These are phyloP conservation scores for Ophiobolus disseminans DNA, from an alignment of 2,329 filamentous ascomycete species.

Conservation along the genomic window DNA sequence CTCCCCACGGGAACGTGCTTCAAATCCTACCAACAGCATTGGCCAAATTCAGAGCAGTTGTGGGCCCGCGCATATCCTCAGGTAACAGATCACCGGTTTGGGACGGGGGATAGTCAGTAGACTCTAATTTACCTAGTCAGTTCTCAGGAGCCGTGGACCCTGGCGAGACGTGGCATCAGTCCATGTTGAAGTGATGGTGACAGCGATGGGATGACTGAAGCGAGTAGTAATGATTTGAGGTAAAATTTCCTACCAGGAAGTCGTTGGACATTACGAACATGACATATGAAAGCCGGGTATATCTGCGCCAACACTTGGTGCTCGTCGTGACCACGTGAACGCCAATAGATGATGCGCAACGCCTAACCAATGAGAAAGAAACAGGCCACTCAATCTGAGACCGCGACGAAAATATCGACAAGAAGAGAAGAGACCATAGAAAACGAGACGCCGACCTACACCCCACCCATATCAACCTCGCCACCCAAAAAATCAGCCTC, in stretches of 20 bases:
- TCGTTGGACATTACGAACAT: background rate
- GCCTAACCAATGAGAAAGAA: background rate
- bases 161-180: no score
- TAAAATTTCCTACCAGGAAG: background rate
- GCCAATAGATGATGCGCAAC: conserved; percentile 3
- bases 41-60: no score
- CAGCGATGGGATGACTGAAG: no score
- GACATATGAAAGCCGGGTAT: conserved; percentile 19
- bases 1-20: no score
- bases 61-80: no score
- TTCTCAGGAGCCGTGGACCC: no score
- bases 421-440: conserved; percentile 17
- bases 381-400: background rate
- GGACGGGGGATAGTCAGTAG: no score
- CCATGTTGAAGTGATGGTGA: background rate
- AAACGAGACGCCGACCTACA: conserved; percentile 31
- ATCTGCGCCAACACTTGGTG: conserved; percentile 20
- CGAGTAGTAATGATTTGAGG: background rate
- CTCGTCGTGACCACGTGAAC: no score
- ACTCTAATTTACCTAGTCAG: no score
- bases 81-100: no score
- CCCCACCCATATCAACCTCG: conserved; percentile 46
- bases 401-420: conserved; percentile 4
- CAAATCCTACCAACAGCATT: no score
- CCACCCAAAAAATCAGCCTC: conserved; percentile 67